Percentiles rank a stretch among this genome's conserved stretches.
These are phyloP conservation scores for Starmerella vitae DNA, from an alignment of 805 yeast genomes.

Conservation along the genomic window DNA sequence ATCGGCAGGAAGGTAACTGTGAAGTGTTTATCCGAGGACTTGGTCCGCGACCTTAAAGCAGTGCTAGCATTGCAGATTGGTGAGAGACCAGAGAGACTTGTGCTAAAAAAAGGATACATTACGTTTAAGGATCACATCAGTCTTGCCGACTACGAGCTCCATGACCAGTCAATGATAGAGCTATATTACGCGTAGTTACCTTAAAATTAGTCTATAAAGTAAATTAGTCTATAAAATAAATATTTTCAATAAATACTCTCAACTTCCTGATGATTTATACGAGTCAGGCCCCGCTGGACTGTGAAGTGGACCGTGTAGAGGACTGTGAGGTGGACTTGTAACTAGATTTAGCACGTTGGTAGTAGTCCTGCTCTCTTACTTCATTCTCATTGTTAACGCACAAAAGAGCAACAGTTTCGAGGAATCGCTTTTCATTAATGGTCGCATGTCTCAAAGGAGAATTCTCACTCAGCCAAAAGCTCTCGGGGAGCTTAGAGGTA, in stretches of 20 bases:
- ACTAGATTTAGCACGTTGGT: no score
- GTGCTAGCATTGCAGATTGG: conserved; percentile 75
- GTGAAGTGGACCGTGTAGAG: no score
- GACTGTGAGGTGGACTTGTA: no score
- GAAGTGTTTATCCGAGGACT: conserved; percentile 70
- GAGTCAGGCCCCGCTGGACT: no score
- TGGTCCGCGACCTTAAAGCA: conserved; percentile 81
- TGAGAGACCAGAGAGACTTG: conserved; percentile 45
- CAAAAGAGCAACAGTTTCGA: conserved; percentile 1
- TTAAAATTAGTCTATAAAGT: no score
- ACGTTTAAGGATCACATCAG: conserved; percentile 80
- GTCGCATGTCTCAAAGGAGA: conserved; percentile 14
- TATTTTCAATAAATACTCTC: no score
- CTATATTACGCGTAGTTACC: conserved; percentile 34
- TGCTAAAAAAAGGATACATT: conserved; percentile 74
- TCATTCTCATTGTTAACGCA: no score
- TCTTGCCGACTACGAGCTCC: conserved; percentile 88
- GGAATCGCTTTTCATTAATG: conserved; percentile 10
- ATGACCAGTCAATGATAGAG: conserved; percentile 77
- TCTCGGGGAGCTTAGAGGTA: conserved; percentile 2
- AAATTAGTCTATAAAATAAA: no score
- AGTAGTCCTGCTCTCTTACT: no score
- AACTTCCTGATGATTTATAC: no score
- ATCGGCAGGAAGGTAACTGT: conserved; percentile 80
- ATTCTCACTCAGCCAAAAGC: conserved; percentile 18